Evolutionary conservation across 495 filamentous ascomycete genomes (phyloP).

Genomic region (Penicillium cosmopolitanum): DNA sequence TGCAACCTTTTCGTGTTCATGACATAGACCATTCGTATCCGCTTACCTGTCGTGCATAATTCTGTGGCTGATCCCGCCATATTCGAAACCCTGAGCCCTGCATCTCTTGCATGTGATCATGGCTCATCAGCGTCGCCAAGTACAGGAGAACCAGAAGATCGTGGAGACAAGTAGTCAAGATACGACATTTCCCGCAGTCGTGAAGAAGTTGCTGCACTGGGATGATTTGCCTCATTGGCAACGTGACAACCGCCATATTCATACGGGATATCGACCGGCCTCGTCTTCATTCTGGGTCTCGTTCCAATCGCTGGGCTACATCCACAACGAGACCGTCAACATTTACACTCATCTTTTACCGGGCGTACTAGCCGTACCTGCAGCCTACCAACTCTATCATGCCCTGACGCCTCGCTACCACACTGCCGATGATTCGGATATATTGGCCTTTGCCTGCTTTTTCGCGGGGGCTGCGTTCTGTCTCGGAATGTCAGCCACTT

Average conservation of each 20-base stretch:
- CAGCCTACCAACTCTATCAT: constrained; percentile 47
- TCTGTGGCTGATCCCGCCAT: constrained; percentile 19
- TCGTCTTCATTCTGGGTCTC: constrained; percentile 66
- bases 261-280: constrained; percentile 69
- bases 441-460: constrained; percentile 75
- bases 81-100: constrained; percentile 22
- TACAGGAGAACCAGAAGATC: constrained; percentile 2
- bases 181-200: constrained; percentile 26
- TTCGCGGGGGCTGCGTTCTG: constrained; percentile 76
- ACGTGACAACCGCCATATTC: constrained; percentile 78
- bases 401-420: constrained; percentile 67
- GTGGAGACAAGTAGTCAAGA: background rate
- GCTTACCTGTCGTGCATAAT: constrained; percentile 23
- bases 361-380: constrained; percentile 42
- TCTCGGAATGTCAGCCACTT: constrained; percentile 84
- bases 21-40: constrained; percentile 4
- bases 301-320: constrained; percentile 65
- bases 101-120: constrained; percentile 36
- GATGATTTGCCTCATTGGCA: constrained; percentile 70
- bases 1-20: constrained; percentile 1
- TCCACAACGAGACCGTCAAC: constrained; percentile 97
- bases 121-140: constrained; percentile 44
- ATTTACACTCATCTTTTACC: constrained; percentile 84
- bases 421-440: constrained; percentile 64
- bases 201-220: constrained; percentile 57